These are phyloP conservation scores for Candida mesenterica DNA, from an alignment of 1,139 yeast genomes.

Conservation along the genomic window DNA sequence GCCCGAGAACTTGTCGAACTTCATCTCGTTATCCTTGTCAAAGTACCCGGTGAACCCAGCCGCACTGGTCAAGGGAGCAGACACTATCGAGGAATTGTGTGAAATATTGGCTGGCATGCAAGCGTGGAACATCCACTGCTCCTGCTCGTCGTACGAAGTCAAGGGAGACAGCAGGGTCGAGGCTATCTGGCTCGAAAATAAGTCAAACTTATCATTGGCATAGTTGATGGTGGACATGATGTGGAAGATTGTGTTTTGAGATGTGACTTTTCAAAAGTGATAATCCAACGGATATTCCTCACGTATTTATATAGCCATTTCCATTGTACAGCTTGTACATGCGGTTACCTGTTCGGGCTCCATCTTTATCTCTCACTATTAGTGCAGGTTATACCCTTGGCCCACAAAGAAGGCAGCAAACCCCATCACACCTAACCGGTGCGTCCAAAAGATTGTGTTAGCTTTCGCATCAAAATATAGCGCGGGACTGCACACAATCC, in stretches of 20 bases:
- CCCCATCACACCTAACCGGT: too few relatives aligned
- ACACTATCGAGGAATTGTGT: not conserved
- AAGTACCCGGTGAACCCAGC: constrained; percentile 6
- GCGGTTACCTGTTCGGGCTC: too few relatives aligned
- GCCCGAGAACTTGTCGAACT: constrained; percentile 1
- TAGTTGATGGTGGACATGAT: too few relatives aligned
- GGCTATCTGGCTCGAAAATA: constrained; percentile 5
- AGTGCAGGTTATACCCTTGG: too few relatives aligned
- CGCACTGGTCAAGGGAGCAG: constrained; percentile 6
- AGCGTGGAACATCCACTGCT: constrained; percentile 5
- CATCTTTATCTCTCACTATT: too few relatives aligned
- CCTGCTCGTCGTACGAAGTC: constrained; percentile 4
- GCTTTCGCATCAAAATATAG: too few relatives aligned
- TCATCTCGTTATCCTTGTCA: constrained; percentile 5
- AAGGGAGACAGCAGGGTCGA: constrained; percentile 9
- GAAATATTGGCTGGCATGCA: constrained; percentile 4
- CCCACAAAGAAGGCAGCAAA: too few relatives aligned
- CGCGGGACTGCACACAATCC: too few relatives aligned
- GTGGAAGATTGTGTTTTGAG: too few relatives aligned
- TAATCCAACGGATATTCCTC: not conserved
- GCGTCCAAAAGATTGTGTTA: too few relatives aligned
- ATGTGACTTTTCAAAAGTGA: too few relatives aligned
- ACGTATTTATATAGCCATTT: constrained; percentile 1
- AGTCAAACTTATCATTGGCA: constrained; percentile 2
- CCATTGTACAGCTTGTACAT: too few relatives aligned